Percentiles rank a stretch among this genome's conserved stretches.
phyloP scores from a whole-genome alignment of 345 rosid species.

The Camelina neglecta region DNA sequence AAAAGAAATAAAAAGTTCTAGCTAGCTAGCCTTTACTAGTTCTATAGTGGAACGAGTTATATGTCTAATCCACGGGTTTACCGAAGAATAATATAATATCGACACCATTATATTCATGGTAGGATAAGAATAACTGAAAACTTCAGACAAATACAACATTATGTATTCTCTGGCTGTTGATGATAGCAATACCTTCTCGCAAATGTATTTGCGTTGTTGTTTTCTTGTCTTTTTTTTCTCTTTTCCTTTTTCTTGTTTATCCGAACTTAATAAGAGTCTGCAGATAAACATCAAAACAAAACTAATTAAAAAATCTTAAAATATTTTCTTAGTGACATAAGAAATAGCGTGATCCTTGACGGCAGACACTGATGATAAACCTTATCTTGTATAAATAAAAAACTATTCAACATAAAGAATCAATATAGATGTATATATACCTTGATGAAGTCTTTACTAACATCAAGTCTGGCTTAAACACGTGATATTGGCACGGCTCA shows the following conservation, averaged over 20 bases:
- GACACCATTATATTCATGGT: neutral
- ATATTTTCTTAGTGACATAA: neutral
- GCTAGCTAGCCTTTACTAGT: neutral
- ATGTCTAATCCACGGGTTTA: neutral
- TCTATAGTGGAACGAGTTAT: neutral
- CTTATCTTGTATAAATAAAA: constrained; percentile 9
- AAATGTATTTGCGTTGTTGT: neutral
- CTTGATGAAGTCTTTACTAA: constrained; percentile 5
- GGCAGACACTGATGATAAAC: neutral
- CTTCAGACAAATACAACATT: neutral
- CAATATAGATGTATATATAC: neutral
- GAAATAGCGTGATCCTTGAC: constrained; percentile 26
- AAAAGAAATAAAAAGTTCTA: no score
- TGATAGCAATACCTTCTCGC: neutral
- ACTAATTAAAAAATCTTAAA: neutral
- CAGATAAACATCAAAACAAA: constrained; percentile 24
- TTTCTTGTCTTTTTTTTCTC: neutral
- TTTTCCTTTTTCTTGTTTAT: neutral
- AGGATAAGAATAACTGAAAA: neutral
- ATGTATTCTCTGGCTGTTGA: no score
- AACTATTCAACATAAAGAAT: neutral
- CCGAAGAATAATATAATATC: neutral
- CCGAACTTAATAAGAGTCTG: constrained; percentile 6
- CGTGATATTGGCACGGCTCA: constrained; percentile 99
- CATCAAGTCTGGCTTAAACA: neutral